Base-by-base conservation (phyloP, 305 asterid genomes). In the Nicotiana rustica region DNA sequence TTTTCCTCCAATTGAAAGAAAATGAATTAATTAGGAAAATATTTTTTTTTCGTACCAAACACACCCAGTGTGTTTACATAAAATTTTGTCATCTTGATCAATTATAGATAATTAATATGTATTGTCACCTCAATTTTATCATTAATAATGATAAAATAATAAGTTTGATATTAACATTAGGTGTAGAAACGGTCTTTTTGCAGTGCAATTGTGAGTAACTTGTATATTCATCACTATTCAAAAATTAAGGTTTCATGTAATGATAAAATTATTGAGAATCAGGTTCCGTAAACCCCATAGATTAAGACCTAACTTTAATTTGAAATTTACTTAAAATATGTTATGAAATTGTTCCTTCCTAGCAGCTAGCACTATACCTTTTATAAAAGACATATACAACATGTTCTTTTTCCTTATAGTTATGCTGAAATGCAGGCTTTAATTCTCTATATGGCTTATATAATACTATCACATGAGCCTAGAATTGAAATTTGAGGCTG, bases 351-450 rank as follows among this genome's bases (percentile, higher is more conserved):
- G 6, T 5, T 71, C 4, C 4, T 49, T 49, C 29, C 21, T 29
- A 10, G 17, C 64, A 75, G 8, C 21, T 29, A 10, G 17, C 64
- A 75, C 8, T 75, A 31, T 31, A 25, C 10, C 55, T 14, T 29
- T 52, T 52, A 25, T 25, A 7, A 7, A 75, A 47, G 59, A 4
- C 59, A 14, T 6, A 10, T 1, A 65, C 15, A 3, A 67, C 47
- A 15, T 15, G 49, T 29, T 29, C 4, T 0, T 73, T 25, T 29
- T 52, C 80, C 80, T 52, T 75, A 8, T 7, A 75, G 25, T 52
- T 25, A 52, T 75, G 29, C 80, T 52, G 47, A 55, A 75, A 75
- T 52, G 9, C 31, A 52, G 80, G 80, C 65, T 75, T 75, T 75
- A 52, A 75, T 52, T 25, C 29, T 25, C 29, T 25, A 25, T 25